Evolutionary conservation across 331 rosid genomes (phyloP).

Genomic region (Telfairia occidentalis): DNA sequence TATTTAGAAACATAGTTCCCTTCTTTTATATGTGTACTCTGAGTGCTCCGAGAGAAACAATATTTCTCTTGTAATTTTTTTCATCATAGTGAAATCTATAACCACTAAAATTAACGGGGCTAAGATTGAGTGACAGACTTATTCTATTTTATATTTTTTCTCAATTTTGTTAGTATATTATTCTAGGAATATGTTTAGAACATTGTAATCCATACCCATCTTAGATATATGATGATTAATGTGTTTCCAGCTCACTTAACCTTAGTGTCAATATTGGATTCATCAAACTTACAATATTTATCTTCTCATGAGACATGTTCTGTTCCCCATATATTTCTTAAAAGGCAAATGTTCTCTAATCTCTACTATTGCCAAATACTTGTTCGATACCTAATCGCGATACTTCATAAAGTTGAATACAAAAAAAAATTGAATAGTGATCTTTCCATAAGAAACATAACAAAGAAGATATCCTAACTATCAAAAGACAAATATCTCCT

Average conservation of each 20-base stretch:
- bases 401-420: neutral
- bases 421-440: neutral
- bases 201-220: neutral
- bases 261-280: neutral
- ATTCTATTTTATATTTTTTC: neutral
- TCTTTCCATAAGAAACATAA: neutral
- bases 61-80: neutral
- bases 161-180: neutral
- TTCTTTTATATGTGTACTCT: neutral
- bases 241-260: neutral
- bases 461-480: neutral
- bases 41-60: neutral
- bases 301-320: neutral
- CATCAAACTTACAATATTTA: neutral
- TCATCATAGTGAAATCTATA: neutral
- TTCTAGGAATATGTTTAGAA: neutral
- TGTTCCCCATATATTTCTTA: neutral
- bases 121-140: neutral
- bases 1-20: neutral
- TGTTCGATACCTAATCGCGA: neutral
- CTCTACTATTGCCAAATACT: neutral
- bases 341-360: neutral
- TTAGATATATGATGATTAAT: neutral
- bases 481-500: neutral
- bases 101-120: neutral